Evolutionary conservation across 2,329 filamentous ascomycete genomes (phyloP), one percentile per base, ranked within the genome.

Genomic region (Pyrenophora tritici-repentis): DNA sequence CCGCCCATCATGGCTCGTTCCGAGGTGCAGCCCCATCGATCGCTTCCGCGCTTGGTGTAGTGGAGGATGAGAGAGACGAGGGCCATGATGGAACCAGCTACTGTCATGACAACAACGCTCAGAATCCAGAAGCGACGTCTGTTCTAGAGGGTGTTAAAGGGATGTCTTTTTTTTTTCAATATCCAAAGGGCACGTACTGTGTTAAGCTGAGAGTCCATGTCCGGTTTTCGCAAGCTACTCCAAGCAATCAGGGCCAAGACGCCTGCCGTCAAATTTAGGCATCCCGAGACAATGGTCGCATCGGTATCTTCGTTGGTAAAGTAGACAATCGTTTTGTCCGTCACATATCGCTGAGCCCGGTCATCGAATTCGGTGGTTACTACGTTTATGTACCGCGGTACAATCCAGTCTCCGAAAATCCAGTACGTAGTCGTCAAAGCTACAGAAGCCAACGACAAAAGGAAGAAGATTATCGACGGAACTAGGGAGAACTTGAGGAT

Each of bases 361-460:
- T 61, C 55, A 36, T 62, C 50, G 44, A 63, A 61, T 9, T 46
- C 36, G 22, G 26, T 40, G 6, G 60, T 63, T 7, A 44, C 51
- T 6, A 66, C 48, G n/a, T 45, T 42, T 2, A 70, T 39, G 29
- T 58, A 62, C 42, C 60, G 49, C 10, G 58, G 50, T 22, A 64
- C 50, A 6, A 71, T 47, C 59, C 63, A 69, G 42, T 71, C 67
- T 24, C 59, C 62, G 8, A 67, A 47, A 26, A 69, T 64, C 66
- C 66, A 71, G 46, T 69, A 71, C 38, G 65, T 58, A 4, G 58
- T 59, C 7, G 65, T 68, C 29, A 72, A 55, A 24, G 61, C 57
- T 17, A 68, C 62, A 8, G 66, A 67, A 13, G 66, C 44, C 10
- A 68, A 24, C 1, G 68, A 72, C 29, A 71, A 41, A 9, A 70